Base-by-base conservation (phyloP, 2,329 filamentous ascomycete genomes). In the Ceratocystis ficicola region DNA sequence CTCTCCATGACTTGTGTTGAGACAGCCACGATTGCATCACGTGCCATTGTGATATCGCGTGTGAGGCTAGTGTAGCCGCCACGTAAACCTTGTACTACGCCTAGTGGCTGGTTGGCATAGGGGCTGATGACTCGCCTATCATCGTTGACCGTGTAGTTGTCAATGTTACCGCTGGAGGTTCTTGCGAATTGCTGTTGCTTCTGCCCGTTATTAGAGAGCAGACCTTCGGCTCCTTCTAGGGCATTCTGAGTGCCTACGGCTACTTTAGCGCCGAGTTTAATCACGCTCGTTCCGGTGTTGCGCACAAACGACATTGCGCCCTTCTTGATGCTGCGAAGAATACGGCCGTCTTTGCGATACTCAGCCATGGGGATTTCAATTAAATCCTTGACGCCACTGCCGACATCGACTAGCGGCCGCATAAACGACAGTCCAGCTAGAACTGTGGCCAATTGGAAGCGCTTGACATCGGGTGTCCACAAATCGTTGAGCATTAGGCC, bases 211-310 rank as follows among this genome's bases (percentile, higher is more conserved):
- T 66, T 64, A 52, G 61, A 65, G 48, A 96, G 80, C 68, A 96
- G 80, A 20, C 84, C 89, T 74, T 99, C 95, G 0, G 92, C 91
- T 20, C 88, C 89, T 72, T 96, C 88, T 1, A 99, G 82, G 17
- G 92, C 85, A n/a, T 88, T 94, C 72, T 97, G 94, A 2, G 95
- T 96, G 44, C 94, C 94, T 62, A 97, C 89, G 0, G 93, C 93
- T 63, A 97, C 80, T 75, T 96, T 97, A 59, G 94, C 94, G 12
- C 94, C 93, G 0, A 99, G 80, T 71, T 94, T 94, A 69, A 96
- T 88, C n/a, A 97, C 81, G 73, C 96, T 94, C 0, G 88, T 95
- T 2, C 92, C 92, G 0, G 94, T 99, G 0, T 91, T 96, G 72
- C 89, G 92, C 44, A 90, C 92, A 75, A 99, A 99, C 1, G 90